phyloP scores from a whole-genome alignment of 306 rosid species.

The Elaeagnus macrophylla region DNA sequence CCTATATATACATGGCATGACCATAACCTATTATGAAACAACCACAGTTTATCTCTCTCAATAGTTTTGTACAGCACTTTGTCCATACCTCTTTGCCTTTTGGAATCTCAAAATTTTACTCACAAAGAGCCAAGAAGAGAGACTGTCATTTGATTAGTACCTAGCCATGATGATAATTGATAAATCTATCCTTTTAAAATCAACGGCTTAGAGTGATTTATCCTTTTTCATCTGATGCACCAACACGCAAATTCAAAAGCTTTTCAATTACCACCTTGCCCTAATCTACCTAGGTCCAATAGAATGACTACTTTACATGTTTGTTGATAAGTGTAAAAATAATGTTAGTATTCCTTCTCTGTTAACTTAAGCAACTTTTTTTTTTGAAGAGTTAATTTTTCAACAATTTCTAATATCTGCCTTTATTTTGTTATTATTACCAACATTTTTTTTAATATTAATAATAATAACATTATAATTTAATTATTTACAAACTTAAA shows the following conservation, averaged over 20 bases:
- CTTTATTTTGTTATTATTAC: too few species aligned
- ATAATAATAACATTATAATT: too few species aligned
- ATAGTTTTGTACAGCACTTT: conserved; percentile 21
- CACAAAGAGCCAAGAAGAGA: conserved; percentile 11
- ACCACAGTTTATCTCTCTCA: conserved; percentile 1
- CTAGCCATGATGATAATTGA: conserved; percentile 9
- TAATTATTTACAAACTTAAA: too few species aligned
- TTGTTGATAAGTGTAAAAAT: too few species aligned
- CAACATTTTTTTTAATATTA: too few species aligned
- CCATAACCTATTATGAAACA: conserved; percentile 6
- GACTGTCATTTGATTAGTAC: conserved; percentile 17
- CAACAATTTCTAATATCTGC: too few species aligned
- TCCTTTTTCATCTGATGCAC: neutral
- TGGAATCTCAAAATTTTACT: conserved; percentile 31
- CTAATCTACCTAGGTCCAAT: too few species aligned
- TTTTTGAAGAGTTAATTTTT: too few species aligned
- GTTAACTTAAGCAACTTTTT: too few species aligned
- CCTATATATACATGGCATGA: neutral
- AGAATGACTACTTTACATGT: too few species aligned
- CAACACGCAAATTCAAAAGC: neutral
- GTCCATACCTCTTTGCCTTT: conserved; percentile 42
- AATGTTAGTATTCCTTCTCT: too few species aligned
- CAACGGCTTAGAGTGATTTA: conserved; percentile 10
- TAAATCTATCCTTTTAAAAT: conserved; percentile 24
- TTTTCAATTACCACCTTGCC: too few species aligned